Evolutionary conservation across 106 monocot species (phyloP), one percentile per base, ranked within the genome.

Genomic region (Amphibolis antarctica): DNA sequence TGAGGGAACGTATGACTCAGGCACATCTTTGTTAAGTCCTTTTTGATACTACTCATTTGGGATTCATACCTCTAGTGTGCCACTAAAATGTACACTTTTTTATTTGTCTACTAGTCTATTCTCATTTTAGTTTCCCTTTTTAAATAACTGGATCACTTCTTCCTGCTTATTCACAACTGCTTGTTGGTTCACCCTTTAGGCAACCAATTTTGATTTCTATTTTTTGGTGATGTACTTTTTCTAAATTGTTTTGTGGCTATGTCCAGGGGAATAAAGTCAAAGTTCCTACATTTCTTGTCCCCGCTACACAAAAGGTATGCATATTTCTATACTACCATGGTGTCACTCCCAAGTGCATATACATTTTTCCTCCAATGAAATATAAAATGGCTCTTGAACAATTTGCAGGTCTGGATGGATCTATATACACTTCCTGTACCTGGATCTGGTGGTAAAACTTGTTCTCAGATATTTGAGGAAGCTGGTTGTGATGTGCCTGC

Each of bases 401-500:
- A 29, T 28, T 48, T 82, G 62, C 59, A 88, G 88, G 93, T 88
- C 0, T 93, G 93, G 85, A 79, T 88, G 76, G 93, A 88, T 68
- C 10, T 81, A 74, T 88, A 93, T 68, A 51, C 76, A 28, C 77
- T 93, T 31, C 85, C 78, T 9, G 85, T 93, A 64, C 88, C 93
- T 56, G 85, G 85, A 59, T 71, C 85, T n/a, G 85, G 84, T 74
- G 92, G 85, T 28, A 93, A 88, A 69, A 93, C 88, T 42, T 93
- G 88, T 58, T 88, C 85, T 62, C 81, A 93, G 62, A 93, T 93
- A 69, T 93, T 93, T 68, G 85, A 88, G 68, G 88, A 85, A 65
- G 93, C 85, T 63, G 88, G 88, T 42, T 88, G 88, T 68, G 88
- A 93, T 69, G 63, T 63, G 52, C 85, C 83, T 13, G 68, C 85